phyloP scores from a whole-genome alignment of 768 basidiomycete species.

The Termitomyces sp. region DNA sequence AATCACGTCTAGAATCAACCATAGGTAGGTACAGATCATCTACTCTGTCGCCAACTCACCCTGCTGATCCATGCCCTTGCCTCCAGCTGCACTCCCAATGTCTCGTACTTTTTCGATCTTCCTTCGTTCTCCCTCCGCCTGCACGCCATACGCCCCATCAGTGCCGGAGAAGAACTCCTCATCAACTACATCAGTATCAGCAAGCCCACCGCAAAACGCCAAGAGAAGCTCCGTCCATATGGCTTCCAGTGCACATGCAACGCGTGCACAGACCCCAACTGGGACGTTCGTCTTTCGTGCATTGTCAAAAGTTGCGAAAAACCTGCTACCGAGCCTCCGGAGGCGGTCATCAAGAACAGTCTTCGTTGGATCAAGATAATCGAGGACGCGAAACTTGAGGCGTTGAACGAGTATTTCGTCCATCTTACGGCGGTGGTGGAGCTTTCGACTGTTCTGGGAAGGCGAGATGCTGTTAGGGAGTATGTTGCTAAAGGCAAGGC shows the following conservation, averaged over 20 bases:
- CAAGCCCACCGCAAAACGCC: neutral
- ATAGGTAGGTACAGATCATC: too few relatives aligned
- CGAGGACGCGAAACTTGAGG: neutral
- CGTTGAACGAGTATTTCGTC: neutral
- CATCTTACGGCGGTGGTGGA: neutral
- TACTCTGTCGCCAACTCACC: too few relatives aligned
- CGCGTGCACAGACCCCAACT: neutral
- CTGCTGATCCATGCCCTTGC: too few relatives aligned
- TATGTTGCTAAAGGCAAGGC: neutral
- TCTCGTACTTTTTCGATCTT: neutral
- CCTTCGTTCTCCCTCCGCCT: neutral
- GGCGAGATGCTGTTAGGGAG: neutral
- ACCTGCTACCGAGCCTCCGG: neutral
- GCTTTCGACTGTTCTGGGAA: neutral
- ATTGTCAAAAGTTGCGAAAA: neutral
- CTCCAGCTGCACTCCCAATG: conserved; percentile 1
- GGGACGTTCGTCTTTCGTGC: too few relatives aligned
- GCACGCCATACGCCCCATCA: neutral
- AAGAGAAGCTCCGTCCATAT: neutral
- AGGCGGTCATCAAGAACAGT: neutral
- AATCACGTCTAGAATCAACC: neutral
- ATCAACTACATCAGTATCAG: neutral
- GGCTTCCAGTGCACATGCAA: conserved; percentile 3
- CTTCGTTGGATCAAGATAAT: neutral
- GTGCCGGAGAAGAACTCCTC: conserved; percentile 2